A percentile compares a stretch with the other conserved stretches of the same genome.
phyloP scores from a whole-genome alignment of 78 protist species.

The Parvularia atlantis region DNA sequence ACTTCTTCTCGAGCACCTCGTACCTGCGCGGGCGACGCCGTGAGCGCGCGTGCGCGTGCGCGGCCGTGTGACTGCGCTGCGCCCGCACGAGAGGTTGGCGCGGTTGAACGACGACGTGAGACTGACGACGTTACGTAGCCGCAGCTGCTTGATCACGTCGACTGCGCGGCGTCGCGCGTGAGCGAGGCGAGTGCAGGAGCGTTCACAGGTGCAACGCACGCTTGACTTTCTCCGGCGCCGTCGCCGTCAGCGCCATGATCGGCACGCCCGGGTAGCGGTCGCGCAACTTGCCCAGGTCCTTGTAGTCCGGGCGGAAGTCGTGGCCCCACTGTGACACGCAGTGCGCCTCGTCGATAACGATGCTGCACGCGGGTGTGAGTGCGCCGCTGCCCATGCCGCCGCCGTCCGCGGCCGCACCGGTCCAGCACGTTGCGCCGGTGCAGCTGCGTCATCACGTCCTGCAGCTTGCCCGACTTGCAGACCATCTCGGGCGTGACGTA shows the following conservation, averaged over 20 bases:
- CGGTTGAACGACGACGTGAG: conserved; percentile 67
- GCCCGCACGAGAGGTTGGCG: too few species aligned
- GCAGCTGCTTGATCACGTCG: conserved; percentile 2
- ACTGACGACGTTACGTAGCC: background rate
- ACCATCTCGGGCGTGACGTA: conserved; percentile 72
- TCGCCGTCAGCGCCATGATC: conserved; percentile 42
- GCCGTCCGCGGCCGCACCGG: too few species aligned
- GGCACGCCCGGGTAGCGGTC: background rate
- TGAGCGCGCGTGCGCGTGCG: too few species aligned
- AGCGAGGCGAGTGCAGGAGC: too few species aligned
- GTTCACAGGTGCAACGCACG: too few species aligned
- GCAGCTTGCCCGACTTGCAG: background rate
- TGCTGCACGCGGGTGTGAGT: too few species aligned
- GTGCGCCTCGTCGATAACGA: conserved; percentile 96
- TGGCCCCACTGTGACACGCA: conserved; percentile 97
- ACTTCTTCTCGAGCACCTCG: conserved; percentile 26
- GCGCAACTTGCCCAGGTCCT: conserved; percentile 6
- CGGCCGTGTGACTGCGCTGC: too few species aligned
- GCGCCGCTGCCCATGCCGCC: too few species aligned
- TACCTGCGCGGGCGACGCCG: too few species aligned
- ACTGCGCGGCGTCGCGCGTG: too few species aligned
- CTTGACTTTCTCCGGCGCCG: conserved; percentile 66
- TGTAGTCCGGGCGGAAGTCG: conserved; percentile 87
- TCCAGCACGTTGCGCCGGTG: background rate
- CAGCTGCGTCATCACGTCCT: background rate